Evolutionary conservation across 768 basidiomycete species (phyloP), one percentile per base, ranked within the genome.

Genomic region (Tylopilus plumbeoviolaceoides): DNA sequence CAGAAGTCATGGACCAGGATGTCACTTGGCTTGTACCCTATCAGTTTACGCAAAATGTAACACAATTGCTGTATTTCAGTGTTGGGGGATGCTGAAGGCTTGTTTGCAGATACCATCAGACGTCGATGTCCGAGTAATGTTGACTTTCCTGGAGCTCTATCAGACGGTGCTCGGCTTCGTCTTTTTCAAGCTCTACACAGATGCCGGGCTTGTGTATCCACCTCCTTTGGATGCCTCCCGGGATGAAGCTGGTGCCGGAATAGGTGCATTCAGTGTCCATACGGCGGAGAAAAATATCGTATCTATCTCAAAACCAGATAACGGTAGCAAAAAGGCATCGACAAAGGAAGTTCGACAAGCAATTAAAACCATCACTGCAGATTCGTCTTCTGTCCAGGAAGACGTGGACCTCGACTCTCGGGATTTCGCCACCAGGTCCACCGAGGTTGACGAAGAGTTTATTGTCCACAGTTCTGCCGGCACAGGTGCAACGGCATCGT

Each of bases 171-270:
- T 98, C 27, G 92, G 91, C 7, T 99, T 99, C 65, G 88, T 93
- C 20, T 84, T 97, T 66, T 99, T 93, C 81, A 97, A 95, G 73
- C 82, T 99, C n/a, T 99, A 93, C 73, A 87, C 89, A n/a, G 94
- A 98, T 65, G 80, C 80, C 35, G 90, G 90, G 57, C 78, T 98
- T 44, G 83, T 92, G 25, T 99, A 99, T 65, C 97, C 97, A n/a
- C 95, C 97, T 0, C 89, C 91, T 12, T 66, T 97, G 54, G 94
- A 99, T 65, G 62, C 70, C 30, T 79, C 77, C 58, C 90, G 90
- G 63, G 91, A 95, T 61, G 95, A 95, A 63, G 76, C 75, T 46
- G 89, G 80, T 14, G 94, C 93, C 17, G 92, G 93, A 7, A 81
- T 98, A 35, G 92, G 90, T 44, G 95, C 95, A 4, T 89, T 95